These are phyloP conservation scores for Peterozyma toletana DNA, from an alignment of 805 yeast genomes.

Conservation along the genomic window DNA sequence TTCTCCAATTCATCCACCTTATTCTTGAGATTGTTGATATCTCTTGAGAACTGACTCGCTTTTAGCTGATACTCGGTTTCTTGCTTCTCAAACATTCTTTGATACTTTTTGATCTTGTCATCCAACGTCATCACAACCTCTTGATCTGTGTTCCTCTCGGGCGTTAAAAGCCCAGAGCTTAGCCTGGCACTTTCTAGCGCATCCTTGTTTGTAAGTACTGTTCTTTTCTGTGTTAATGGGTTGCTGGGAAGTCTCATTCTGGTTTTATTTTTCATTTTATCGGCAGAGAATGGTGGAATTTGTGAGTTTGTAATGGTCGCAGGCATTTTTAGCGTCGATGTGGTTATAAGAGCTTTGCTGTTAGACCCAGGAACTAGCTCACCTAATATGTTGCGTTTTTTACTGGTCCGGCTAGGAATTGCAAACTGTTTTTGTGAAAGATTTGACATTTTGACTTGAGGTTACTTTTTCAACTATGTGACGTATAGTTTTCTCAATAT, in stretches of 20 bases:
- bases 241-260: conserved; percentile 9
- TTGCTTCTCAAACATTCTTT: conserved; percentile 1
- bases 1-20: conserved; percentile 15
- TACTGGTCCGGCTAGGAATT: too few species aligned
- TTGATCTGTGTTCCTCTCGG: background rate
- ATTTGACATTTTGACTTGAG: too few species aligned
- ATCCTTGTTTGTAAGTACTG: background rate
- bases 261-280: conserved; percentile 9
- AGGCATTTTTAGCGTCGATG: too few species aligned
- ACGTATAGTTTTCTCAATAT: too few species aligned
- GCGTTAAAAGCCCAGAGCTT: conserved; percentile 1
- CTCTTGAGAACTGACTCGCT: conserved; percentile 7
- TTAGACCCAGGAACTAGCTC: too few species aligned
- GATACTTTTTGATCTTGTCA: conserved; percentile 10
- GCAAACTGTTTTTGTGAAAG: too few species aligned
- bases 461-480: too few species aligned
- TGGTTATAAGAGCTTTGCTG: too few species aligned
- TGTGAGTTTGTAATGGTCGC: conserved; percentile 10
- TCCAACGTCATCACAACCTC: conserved; percentile 1
- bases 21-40: conserved; percentile 16
- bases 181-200: conserved; percentile 6
- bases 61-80: conserved; percentile 1
- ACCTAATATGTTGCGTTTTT: too few species aligned
- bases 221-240: too few species aligned
- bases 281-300: conserved; percentile 21